Evolutionary conservation across 257 asterid genomes (phyloP).

Genomic region (Nicotiana knightiana): DNA sequence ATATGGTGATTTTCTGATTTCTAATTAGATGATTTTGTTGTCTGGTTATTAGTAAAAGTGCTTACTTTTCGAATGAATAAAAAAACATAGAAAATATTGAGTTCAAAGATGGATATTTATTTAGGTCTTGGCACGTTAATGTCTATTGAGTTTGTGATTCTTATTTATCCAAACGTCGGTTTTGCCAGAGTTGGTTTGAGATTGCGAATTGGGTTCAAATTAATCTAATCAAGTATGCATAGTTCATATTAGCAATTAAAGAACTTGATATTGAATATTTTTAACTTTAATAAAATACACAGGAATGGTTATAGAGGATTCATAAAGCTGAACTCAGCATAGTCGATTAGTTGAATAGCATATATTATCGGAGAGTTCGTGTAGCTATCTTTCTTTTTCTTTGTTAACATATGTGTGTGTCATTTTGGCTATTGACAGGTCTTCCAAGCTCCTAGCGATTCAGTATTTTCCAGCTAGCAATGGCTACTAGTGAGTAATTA

Average conservation of each 20-base stretch:
- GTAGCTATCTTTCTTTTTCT: neutral
- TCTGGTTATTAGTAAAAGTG: neutral
- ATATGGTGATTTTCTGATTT: neutral
- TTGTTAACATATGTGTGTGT: neutral
- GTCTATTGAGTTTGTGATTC: neutral
- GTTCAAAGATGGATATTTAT: neutral
- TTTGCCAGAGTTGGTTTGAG: neutral
- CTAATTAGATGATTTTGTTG: neutral
- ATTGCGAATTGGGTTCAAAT: neutral
- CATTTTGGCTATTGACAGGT: neutral
- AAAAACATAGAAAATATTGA: neutral
- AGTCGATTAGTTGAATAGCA: neutral
- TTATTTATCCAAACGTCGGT: neutral
- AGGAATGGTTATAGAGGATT: neutral
- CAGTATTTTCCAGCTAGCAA: neutral
- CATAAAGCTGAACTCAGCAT: neutral
- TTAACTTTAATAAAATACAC: neutral
- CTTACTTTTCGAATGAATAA: neutral
- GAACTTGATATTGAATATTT: neutral
- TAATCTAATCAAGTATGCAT: neutral
- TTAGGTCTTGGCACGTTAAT: neutral
- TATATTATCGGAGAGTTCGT: neutral
- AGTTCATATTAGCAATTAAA: neutral
- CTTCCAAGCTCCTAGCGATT: neutral
- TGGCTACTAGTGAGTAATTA: conserved; percentile 29